Conservation (phyloP, 1,139 yeast genomes). For the Scheffersomyces parashehatae region DNA sequence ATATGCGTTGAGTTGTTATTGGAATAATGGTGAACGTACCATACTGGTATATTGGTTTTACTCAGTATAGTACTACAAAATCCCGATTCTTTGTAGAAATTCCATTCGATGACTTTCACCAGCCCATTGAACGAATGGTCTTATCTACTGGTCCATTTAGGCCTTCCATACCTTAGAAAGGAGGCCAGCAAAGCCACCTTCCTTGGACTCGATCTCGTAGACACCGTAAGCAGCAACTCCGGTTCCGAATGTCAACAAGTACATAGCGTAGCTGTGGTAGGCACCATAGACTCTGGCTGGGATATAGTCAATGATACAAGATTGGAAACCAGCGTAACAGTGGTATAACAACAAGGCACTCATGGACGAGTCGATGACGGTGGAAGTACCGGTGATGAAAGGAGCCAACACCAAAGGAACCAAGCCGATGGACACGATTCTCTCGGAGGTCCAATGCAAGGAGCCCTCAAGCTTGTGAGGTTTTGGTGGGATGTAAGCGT, state of each 20-base stretch:
- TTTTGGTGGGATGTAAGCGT: constrained; percentile 64
- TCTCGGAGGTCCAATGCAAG: constrained; percentile 72
- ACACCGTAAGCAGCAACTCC: constrained; percentile 65
- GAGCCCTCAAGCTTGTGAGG: constrained; percentile 62
- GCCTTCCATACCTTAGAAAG: constrained; percentile 44
- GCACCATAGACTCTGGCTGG: constrained; percentile 72
- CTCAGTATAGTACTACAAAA: background rate
- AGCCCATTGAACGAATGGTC: background rate
- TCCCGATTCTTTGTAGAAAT: background rate
- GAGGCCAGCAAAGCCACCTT: constrained; percentile 40
- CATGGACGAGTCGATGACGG: constrained; percentile 57
- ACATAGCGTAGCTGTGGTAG: constrained; percentile 62
- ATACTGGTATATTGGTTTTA: background rate
- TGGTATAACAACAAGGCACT: constrained; percentile 60
- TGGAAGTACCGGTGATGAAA: constrained; percentile 55
- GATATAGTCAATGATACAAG: constrained; percentile 79
- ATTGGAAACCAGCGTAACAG: constrained; percentile 69
- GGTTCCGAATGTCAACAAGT: constrained; percentile 64
- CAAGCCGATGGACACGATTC: constrained; percentile 56
- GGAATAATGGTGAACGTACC: background rate
- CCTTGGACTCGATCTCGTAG: constrained; percentile 66
- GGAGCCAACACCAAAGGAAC: constrained; percentile 68
- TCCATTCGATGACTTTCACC: background rate
- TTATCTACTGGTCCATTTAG: constrained; percentile 11
- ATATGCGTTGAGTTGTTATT: background rate